Base-by-base conservation (phyloP, 2,329 filamentous ascomycete species). In the Pseudogymnoascus sp. region DNA sequence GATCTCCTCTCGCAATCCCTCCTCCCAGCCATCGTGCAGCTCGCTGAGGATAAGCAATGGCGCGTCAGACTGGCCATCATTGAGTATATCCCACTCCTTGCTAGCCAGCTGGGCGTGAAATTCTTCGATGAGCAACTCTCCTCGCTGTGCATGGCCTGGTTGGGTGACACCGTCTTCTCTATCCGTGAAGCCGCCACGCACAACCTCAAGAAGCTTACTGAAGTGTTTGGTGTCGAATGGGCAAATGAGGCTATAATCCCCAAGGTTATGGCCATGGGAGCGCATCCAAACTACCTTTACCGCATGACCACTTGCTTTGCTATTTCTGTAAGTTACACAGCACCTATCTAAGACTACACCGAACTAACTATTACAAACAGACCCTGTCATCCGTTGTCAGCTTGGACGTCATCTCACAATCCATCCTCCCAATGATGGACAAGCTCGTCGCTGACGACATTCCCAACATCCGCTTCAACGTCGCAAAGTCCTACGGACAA, bases 251-350 rank as follows among this genome's bases (percentile, higher is more conserved):
- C 93, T 57, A 99, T 99, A 73, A 96, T 99, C 71, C 95, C 95
- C 65, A 97, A 97, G 81, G 95, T 99, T 68, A 95, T 96, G 84
- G 90, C 90, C 38, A 97, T 99, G 95, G 95, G 95, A 65, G 90
- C 91, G 74, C 95, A 99, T 76, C 91, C 93, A 66, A 99, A 99
- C 80, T 99, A 99, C 76, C 88, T 99, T 62, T 99, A 99, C 83
- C 86, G 95, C 75, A 99, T 99, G 95, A 99, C 95, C 9, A 99
- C 95, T n/a, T 97, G 93, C 80, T 99, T 99, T 76, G 95, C 95
- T 67, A 96, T 99, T 69, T 93, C 92, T 71, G 95, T 99, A 83
- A 82, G 90, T 84, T 9, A 2, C 10, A 17, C n/a, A 38, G 28
- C 5, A 59, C 15, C 23, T 7, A 44, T 21, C n/a, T 59, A 47